Evolutionary conservation across 345 rosid genomes (phyloP).

Genomic region (Cardiospermum halicacabum): DNA sequence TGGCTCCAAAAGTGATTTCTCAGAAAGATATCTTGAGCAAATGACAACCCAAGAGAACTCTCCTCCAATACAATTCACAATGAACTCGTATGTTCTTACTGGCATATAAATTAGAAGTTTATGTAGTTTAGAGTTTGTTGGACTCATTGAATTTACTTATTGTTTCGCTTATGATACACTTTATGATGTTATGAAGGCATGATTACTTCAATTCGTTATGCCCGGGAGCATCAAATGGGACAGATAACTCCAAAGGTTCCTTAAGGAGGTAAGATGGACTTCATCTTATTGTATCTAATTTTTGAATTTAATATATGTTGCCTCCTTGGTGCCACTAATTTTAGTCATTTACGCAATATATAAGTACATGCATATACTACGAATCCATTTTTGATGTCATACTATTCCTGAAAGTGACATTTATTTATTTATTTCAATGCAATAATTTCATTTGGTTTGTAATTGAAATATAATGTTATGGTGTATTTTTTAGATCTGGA

Average conservation of each 20-base stretch:
- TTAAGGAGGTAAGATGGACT: slow-evolving; percentile 49
- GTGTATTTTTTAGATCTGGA: neutral
- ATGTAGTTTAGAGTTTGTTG: neutral
- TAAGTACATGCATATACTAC: neutral
- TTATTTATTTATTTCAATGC: neutral
- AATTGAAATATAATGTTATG: neutral
- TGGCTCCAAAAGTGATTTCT: slow-evolving; percentile 59
- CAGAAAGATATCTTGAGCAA: slow-evolving; percentile 47
- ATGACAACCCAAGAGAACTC: slow-evolving; percentile 54
- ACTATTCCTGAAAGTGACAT: neutral
- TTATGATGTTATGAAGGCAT: slow-evolving; percentile 42
- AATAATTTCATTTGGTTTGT: neutral
- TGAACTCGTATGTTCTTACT: slow-evolving; percentile 51
- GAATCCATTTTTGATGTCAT: neutral
- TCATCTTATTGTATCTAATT: neutral
- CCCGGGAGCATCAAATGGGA: slow-evolving; percentile 42
- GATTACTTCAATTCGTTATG: slow-evolving; percentile 63
- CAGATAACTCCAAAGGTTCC: slow-evolving; percentile 29
- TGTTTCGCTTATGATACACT: slow-evolving; percentile 2
- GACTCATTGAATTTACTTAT: slow-evolving; percentile 9
- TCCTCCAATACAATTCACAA: slow-evolving; percentile 51
- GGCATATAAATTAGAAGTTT: neutral
- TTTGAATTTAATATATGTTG: neutral
- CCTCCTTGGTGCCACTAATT: neutral
- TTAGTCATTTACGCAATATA: neutral